These are phyloP conservation scores for Filosporella fistucella DNA, from an alignment of 495 filamentous ascomycete genomes.

Conservation along the genomic window DNA sequence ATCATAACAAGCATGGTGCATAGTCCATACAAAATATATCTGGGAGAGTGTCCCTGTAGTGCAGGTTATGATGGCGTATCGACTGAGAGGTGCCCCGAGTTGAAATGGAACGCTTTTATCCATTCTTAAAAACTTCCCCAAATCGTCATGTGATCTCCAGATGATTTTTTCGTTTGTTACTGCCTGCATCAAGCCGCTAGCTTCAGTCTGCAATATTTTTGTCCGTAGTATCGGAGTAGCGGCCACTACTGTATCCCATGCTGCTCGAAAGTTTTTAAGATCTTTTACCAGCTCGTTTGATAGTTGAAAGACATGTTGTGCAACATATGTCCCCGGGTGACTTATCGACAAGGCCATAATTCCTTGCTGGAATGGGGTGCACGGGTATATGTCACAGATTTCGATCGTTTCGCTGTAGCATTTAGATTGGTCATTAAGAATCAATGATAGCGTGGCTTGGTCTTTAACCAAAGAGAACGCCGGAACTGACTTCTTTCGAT, in stretches of 20 bases:
- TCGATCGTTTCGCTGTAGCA: slow-evolving; percentile 1
- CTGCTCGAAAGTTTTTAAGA: slow-evolving; percentile 44
- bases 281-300: slow-evolving; percentile 32
- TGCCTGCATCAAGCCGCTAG: slow-evolving; percentile 45
- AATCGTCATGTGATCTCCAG: neutral
- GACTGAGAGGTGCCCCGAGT: slow-evolving; percentile 16
- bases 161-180: slow-evolving; percentile 29
- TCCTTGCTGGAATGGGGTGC: slow-evolving; percentile 50
- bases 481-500: neutral
- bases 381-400: slow-evolving; percentile 57
- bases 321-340: slow-evolving; percentile 41
- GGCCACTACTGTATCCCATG: slow-evolving; percentile 47
- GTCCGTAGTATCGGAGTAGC: slow-evolving; percentile 50
- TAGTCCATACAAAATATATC: slow-evolving; percentile 49
- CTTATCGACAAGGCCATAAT: slow-evolving; percentile 50
- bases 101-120: neutral
- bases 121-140: neutral
- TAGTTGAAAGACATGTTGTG: slow-evolving; percentile 31
- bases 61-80: slow-evolving; percentile 17
- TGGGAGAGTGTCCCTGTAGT: neutral
- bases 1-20: slow-evolving; percentile 66
- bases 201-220: slow-evolving; percentile 41
- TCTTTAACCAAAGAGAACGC: neutral
- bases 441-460: neutral
- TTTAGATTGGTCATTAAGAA: neutral